Evolutionary conservation across 805 yeast species (phyloP), one percentile per base, ranked within the genome.

Genomic region (Saturnispora kantuleensis): DNA sequence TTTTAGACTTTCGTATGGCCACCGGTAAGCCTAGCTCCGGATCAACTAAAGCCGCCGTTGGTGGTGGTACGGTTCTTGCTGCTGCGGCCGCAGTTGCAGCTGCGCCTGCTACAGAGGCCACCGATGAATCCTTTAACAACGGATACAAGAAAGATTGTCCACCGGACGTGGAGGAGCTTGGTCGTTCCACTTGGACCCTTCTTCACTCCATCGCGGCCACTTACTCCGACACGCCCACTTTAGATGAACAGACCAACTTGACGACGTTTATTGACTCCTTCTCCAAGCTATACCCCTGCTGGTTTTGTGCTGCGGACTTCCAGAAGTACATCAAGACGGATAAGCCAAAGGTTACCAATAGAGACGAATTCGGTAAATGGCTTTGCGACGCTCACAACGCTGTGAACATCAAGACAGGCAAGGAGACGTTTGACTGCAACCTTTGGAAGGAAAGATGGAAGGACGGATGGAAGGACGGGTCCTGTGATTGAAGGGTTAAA

Each of bases 391-490:
- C 97, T 2, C 98, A 93, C 64, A 93, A 93, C 57, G 84, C 76
- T 32, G 97, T 93, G n/a, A 93, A 93, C 62, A 68, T 60, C 15
- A 89, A 88, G 60, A 60, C 90, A 26, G 95, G 95, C 1, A 93
- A 93, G 63, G 86, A 85, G 6, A 68, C 67, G 45, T 93, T 93
- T 58, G 88, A 90, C 59, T 90, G 97, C 56, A 69, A 79, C 47
- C 71, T 84, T 51, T 93, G 98, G 98, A 81, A 81, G 59, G 77
- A 84, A 55, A 78, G 98, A 58, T 90, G 98, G 98, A 79, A 74
- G 52, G 95, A 86, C 54, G 97, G 97, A 0, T 88, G 96, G 96
- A 82, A 83, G 32, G 78, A 74, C 52, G 76, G 76, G 2, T 60
- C 70, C 18, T 73, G 77, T 51, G 75, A 50, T 35, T 50, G 28